Conservation (phyloP, 1,284 basidiomycete species). For the Leccinum fuscescens region DNA sequence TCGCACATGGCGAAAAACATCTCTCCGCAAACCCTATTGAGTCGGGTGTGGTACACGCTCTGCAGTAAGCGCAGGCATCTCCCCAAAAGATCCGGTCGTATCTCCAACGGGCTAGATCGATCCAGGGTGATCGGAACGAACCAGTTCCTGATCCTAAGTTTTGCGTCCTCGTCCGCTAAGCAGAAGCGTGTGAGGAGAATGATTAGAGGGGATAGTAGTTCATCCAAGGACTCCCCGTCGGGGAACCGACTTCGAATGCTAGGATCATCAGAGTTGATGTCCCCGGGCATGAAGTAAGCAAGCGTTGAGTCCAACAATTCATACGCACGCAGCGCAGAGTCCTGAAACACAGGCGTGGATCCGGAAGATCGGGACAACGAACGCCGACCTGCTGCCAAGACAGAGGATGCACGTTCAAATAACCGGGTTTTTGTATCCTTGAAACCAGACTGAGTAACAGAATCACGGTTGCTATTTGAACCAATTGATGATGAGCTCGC, state of each 20-base stretch:
- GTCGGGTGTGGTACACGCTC: conserved; percentile 65
- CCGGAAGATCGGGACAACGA: conserved; percentile 54
- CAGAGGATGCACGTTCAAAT: conserved; percentile 61
- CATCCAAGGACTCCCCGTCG: conserved; percentile 64
- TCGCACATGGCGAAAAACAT: conserved; percentile 80
- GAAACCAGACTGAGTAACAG: conserved; percentile 7
- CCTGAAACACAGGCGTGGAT: conserved; percentile 38
- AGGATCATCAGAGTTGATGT: conserved; percentile 59
- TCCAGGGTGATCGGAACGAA: conserved; percentile 78
- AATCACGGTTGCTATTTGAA: conserved; percentile 15
- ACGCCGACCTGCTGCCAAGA: conserved; percentile 51
- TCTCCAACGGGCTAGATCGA: conserved; percentile 71
- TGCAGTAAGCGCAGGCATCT: conserved; percentile 76
- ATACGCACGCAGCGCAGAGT: conserved; percentile 61
- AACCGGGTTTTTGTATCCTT: conserved; percentile 46
- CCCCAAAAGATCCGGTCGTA: conserved; percentile 71
- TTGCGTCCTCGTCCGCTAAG: conserved; percentile 56
- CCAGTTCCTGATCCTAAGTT: conserved; percentile 56
- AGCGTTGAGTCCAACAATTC: conserved; percentile 65
- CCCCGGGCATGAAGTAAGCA: conserved; percentile 64
- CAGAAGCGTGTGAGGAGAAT: conserved; percentile 72
- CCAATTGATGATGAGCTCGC: conserved; percentile 21
- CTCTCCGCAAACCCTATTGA: conserved; percentile 81
- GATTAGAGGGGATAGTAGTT: conserved; percentile 71
- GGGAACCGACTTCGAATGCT: conserved; percentile 51